phyloP scores from a whole-genome alignment of 768 basidiomycete species.

The Mycena olivaceomarginata region DNA sequence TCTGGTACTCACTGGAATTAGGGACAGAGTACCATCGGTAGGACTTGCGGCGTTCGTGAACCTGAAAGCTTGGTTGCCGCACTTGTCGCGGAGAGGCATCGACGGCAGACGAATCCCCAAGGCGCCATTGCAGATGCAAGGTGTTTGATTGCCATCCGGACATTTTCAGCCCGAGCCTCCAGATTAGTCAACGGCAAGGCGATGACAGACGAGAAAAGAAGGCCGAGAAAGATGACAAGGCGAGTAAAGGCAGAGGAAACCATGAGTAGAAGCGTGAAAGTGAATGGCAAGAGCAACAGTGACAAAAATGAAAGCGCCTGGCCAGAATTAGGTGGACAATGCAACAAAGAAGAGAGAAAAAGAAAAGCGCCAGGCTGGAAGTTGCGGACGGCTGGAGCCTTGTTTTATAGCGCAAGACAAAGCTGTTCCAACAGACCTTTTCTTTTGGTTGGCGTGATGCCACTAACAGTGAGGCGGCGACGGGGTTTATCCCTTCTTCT shows the following conservation, averaged over 20 bases:
- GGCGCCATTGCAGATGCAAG: constrained; percentile 24
- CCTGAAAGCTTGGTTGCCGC: constrained; percentile 19
- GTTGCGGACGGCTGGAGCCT: not conserved
- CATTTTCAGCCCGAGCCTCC: constrained; percentile 20
- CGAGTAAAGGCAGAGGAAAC: constrained; percentile 10
- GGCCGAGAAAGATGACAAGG: constrained; percentile 1
- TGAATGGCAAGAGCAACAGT: not conserved
- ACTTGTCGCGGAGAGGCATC: not conserved
- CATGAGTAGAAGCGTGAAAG: not conserved
- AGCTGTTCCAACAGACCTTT: not conserved
- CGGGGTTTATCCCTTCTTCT: too few relatives aligned
- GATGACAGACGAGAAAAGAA: constrained; percentile 18
- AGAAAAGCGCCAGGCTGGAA: constrained; percentile 10
- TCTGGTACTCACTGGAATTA: constrained; percentile 7
- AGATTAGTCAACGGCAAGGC: constrained; percentile 26
- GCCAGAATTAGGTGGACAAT: not conserved
- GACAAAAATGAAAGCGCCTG: constrained; percentile 11
- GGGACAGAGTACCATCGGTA: constrained; percentile 32
- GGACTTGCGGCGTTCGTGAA: constrained; percentile 18
- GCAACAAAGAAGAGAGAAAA: not conserved
- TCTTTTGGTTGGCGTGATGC: too few relatives aligned
- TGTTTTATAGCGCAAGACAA: not conserved
- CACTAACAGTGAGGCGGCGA: too few relatives aligned
- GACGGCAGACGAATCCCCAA: constrained; percentile 7
- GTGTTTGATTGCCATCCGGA: constrained; percentile 6